Evolutionary conservation across 2,329 filamentous ascomycete species (phyloP), one percentile per base, ranked within the genome.

Genomic region (Gremmenia infestans): DNA sequence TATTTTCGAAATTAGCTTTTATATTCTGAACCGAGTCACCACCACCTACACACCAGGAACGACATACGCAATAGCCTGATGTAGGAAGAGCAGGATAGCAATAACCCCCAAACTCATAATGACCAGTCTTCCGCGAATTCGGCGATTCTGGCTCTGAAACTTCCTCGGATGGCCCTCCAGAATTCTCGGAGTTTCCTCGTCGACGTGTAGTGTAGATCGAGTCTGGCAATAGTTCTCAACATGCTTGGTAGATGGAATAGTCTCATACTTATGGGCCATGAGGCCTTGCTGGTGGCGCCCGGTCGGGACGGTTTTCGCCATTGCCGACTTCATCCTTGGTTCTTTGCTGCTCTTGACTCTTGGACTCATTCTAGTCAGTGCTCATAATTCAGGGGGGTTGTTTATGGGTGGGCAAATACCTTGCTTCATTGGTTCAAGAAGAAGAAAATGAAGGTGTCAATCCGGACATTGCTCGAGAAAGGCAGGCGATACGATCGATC

Each of bases 41-140:
- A 40, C 22, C 11, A 40, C 23, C 15, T 25, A 43, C 28, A 36
- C 12, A 11, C 9, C 22, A 36, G 9, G 11, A 45, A 25, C 39
- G 39, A 63, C 65, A 50, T 56, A 67, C 65, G 52, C 48, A 42
- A 63, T 58, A 50, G 57, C 57, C 57, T 61, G 58, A 52, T 60
- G 66, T 22, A 65, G 52, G 51, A 64, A 60, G 2, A 62, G 28
- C n/a, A 67, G 48, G 17, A 59, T 37, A 4, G 53, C 56, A 52
- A 64, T n/a, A 54, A 59, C 53, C 39, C 48, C 54, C 45, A 60
- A 46, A 17, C 37, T 50, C 48, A 58, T 61, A 15, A 59, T 57
- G 47, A 57, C 28, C 0, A 63, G 19, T 42, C 52, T 59, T 47
- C 51, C 53, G 48, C 55, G 60, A 17, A 58, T 65, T 47, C 51